These are phyloP conservation scores for Endothia cerciana DNA, from an alignment of 2,329 filamentous ascomycete species.

Conservation along the genomic window DNA sequence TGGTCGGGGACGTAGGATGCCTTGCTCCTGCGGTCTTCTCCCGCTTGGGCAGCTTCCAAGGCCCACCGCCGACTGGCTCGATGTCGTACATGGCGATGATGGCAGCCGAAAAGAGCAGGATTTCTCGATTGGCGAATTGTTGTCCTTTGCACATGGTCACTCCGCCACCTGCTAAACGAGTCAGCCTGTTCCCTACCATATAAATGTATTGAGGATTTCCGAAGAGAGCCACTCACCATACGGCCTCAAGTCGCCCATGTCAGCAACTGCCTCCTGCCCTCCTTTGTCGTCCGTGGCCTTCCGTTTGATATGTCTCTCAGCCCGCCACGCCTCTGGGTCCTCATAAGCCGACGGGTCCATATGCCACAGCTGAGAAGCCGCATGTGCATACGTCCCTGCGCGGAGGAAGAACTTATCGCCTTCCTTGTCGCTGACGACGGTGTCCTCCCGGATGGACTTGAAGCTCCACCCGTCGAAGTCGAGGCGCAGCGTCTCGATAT, in stretches of 20 bases:
- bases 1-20: slow-evolving; percentile 14
- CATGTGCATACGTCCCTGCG: slow-evolving; percentile 42
- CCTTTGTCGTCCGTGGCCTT: slow-evolving; percentile 33
- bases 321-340: slow-evolving; percentile 42
- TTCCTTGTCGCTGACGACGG: slow-evolving; percentile 37
- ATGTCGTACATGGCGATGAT: slow-evolving; percentile 45
- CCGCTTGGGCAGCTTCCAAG: slow-evolving; percentile 27
- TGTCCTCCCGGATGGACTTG: slow-evolving; percentile 40
- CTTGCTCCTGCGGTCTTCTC: slow-evolving; percentile 18
- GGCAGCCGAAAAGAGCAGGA: slow-evolving; percentile 40
- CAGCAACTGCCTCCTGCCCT: slow-evolving; percentile 29
- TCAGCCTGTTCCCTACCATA: not conserved
- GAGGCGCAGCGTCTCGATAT: slow-evolving; percentile 45
- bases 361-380: slow-evolving; percentile 41
- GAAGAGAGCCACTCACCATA: slow-evolving; percentile 37
- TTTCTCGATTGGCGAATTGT: slow-evolving; percentile 39
- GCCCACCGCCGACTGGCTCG: slow-evolving; percentile 31
- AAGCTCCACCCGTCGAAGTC: slow-evolving; percentile 42
- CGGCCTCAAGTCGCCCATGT: slow-evolving; percentile 38
- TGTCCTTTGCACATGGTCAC: slow-evolving; percentile 40
- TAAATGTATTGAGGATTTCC: not conserved
- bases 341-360: slow-evolving; percentile 40
- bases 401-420: slow-evolving; percentile 37
- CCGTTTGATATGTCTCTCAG: slow-evolving; percentile 40
- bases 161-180: slow-evolving; percentile 36